Base-by-base conservation (phyloP, 23 red algal genomes). In the Rhodosorus marinus region DNA sequence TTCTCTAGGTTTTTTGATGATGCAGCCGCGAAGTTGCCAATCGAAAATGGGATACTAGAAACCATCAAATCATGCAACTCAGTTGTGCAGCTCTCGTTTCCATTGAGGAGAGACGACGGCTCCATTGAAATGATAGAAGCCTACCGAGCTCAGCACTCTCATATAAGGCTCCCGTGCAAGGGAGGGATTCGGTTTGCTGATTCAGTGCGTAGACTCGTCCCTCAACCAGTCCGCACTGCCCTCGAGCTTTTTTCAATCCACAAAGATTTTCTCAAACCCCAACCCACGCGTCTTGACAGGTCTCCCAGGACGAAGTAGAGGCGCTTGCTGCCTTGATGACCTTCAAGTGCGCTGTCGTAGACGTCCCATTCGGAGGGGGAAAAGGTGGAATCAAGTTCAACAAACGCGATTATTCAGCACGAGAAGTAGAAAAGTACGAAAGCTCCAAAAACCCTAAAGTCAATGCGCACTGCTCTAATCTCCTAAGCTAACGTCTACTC, bases 351-450 rank as follows among this genome's bases (percentile, higher is more conserved):
- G 87, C 87, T 11, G 67, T 79, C 26, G 87, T 94, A 31, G 76
- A 83, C 29, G 77, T 94, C 14, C 76, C 76, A n/a, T 94, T 83
- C 54, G 87, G 87, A 4, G 87, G 87, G 21, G 87, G 77, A 5
- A 94, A 94, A 53, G 87, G 87, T n/a, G 87, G 87, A 53, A 73
- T 94, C 1, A 75, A 60, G 19, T 80, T 94, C 33, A 72, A 94
- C 65, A 55, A 74, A 14, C 34, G 57, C 15, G 56, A 79, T 8
- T 83, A 94, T 45, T 72, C 72, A 22, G 49, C 34, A 6, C 38
- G 48, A 4, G 87, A 94, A 26, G 26, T 94, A 30, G 63, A 83
- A 47, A 72, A n/a, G n/a, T n/a, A n/a, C n/a, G n/a, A n/a, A n/a
- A n/a, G n/a, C n/a, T n/a, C n/a, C n/a, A n/a, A n/a, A n/a, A n/a